These are phyloP conservation scores for Pulveroboletus sp. DNA, from an alignment of 768 basidiomycete species.

Conservation along the genomic window DNA sequence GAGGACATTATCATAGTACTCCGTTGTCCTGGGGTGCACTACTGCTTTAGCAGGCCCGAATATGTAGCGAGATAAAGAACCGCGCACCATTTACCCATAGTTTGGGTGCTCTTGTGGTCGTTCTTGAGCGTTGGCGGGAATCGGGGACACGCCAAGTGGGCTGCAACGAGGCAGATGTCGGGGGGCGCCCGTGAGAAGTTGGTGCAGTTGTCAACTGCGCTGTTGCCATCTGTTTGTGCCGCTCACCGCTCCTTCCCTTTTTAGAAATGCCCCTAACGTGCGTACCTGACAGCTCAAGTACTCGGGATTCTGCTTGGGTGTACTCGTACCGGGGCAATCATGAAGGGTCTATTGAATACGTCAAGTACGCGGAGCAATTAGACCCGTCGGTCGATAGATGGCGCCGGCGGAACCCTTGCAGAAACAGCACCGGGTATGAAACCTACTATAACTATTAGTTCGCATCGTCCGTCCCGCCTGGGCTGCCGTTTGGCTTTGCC, in stretches of 20 bases:
- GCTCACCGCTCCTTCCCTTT: background rate
- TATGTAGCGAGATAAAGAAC: background rate
- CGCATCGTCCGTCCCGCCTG: conserved; percentile 36
- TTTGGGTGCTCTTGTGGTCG: conserved; percentile 8
- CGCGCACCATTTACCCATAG: conserved; percentile 74
- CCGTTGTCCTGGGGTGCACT: conserved; percentile 50
- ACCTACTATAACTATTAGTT: conserved; percentile 17
- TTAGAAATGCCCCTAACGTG: background rate
- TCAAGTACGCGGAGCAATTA: no score
- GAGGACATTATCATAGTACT: conserved; percentile 69
- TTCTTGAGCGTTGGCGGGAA: conserved; percentile 5
- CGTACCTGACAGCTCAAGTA: no score
- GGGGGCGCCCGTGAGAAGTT: conserved; percentile 20
- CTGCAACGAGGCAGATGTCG: conserved; percentile 26
- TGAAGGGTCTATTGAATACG: background rate
- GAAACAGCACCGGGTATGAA: background rate
- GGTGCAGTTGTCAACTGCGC: conserved; percentile 11
- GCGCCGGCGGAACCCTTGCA: background rate
- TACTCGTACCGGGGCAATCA: background rate
- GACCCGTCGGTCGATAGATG: background rate
- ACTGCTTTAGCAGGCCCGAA: background rate
- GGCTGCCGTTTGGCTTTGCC: conserved; percentile 34
- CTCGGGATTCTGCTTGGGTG: no score
- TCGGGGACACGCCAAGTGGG: background rate
- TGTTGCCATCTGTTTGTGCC: conserved; percentile 19